Evolutionary conservation across 805 yeast species (phyloP), one percentile per base, ranked within the genome.

Genomic region (Monosporozyma unispora): DNA sequence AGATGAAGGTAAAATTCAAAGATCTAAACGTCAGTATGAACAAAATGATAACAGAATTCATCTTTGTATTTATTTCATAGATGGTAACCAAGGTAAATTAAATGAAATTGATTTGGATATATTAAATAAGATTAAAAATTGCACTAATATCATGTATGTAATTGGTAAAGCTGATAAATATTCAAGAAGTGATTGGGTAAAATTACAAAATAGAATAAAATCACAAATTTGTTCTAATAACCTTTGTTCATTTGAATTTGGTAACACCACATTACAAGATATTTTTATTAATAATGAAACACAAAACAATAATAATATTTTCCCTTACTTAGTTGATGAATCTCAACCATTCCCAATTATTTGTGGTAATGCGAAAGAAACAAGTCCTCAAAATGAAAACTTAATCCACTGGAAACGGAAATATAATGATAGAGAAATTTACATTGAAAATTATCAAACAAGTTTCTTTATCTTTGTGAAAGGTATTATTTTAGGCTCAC

Each of bases 131-230:
- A 72, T 90, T 47, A 78, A 90, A 14, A 73, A 78, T 22, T 79
- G 81, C 55, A 95, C 86, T 19, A 90, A 90, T 68, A 75, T 91
- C 23, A 79, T 90, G 42, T 96, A 97, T 1, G 81, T 89, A 23
- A 78, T 90, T 50, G 78, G 86, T 35, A 84, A 86, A 59, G 81
- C 95, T 2, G 97, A 90, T 64, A 74, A 87, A 1, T 72, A 87
- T 56, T 87, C 95, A 0, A 74, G 73, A 21, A 63, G 75, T 2
- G 96, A 90, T 65, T 67, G 81, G 49, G 61, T 64, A 14, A 64
- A 65, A 27, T 75, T 77, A 64, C 84, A 84, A 63, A 65, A 70
- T 48, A 69, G 74, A 48, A 72, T 86, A 50, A 72, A 71, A 64
- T 70, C 69, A 46, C 89, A 83, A 56, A 74, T 86, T 46, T 74